phyloP scores from a whole-genome alignment of 331 rosid species.

The Stylosanthes scabra region DNA sequence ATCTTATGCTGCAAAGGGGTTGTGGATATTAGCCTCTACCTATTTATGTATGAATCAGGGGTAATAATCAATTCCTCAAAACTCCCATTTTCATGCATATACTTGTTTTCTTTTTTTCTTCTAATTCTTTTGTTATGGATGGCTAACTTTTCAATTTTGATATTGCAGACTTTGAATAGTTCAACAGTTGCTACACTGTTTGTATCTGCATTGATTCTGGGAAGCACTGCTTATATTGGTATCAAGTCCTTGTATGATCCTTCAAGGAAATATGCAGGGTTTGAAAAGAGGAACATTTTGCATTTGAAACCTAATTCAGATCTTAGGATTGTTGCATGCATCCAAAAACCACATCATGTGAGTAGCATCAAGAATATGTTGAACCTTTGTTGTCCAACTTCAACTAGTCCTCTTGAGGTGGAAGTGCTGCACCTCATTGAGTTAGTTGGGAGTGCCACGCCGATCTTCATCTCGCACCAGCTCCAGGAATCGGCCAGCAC shows the following conservation, averaged over 20 bases:
- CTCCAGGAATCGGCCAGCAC: constrained; percentile 21
- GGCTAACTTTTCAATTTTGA: not conserved
- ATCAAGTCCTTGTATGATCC: constrained; percentile 51
- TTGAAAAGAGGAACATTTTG: constrained; percentile 43
- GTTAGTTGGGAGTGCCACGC: constrained; percentile 54
- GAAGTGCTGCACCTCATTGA: constrained; percentile 60
- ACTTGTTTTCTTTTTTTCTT: no score
- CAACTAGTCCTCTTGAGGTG: constrained; percentile 39
- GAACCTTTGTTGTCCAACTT: constrained; percentile 39
- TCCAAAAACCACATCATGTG: constrained; percentile 42
- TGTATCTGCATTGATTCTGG: constrained; percentile 26
- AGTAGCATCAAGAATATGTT: constrained; percentile 36
- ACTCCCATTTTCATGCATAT: not conserved
- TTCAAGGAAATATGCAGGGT: constrained; percentile 48
- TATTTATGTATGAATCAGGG: constrained; percentile 20
- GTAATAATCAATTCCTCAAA: not conserved
- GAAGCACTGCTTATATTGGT: constrained; percentile 24
- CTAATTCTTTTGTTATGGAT: not conserved
- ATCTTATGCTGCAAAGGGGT: constrained; percentile 57
- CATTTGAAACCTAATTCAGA: constrained; percentile 42
- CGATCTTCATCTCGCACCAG: constrained; percentile 58
- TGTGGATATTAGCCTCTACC: constrained; percentile 27
- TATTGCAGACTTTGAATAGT: constrained; percentile 21
- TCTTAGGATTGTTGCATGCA: constrained; percentile 41
- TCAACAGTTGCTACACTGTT: not conserved